Evolutionary conservation across 345 rosid genomes (phyloP).

Genomic region (Aegle marmelos): DNA sequence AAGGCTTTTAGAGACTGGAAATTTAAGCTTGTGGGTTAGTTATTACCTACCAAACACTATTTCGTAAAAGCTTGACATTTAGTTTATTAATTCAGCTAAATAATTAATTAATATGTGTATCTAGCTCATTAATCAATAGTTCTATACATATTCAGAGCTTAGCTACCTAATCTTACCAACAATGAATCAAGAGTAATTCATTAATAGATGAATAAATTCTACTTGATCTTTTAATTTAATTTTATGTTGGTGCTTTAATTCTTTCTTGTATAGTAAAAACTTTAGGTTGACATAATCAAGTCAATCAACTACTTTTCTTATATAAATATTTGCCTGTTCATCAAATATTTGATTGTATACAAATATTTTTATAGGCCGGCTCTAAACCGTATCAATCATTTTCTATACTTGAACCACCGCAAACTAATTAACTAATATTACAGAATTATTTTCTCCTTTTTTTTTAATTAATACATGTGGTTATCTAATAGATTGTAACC

Average conservation of each 20-base stretch:
- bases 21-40: not conserved
- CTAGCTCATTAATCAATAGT: not conserved
- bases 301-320: not conserved
- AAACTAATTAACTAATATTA: too few relatives aligned
- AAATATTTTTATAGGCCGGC: too few relatives aligned
- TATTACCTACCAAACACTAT: not conserved
- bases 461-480: too few relatives aligned
- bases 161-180: not conserved
- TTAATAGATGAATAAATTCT: not conserved
- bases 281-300: not conserved
- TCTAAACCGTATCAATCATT: too few relatives aligned
- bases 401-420: too few relatives aligned
- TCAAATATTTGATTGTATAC: not conserved
- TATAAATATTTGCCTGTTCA: not conserved
- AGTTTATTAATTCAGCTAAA: not conserved
- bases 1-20: not conserved
- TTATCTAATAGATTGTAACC: not conserved
- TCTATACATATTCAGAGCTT: not conserved
- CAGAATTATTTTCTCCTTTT: too few relatives aligned
- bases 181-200: not conserved
- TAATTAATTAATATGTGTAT: not conserved
- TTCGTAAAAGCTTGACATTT: not conserved
- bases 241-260: not conserved
- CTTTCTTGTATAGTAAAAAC: not conserved
- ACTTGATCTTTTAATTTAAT: too few relatives aligned